Percentiles rank a stretch among this genome's conserved stretches.
phyloP scores from a whole-genome alignment of 2,329 filamentous ascomycete species.

The Tolypocladium endophyticum region DNA sequence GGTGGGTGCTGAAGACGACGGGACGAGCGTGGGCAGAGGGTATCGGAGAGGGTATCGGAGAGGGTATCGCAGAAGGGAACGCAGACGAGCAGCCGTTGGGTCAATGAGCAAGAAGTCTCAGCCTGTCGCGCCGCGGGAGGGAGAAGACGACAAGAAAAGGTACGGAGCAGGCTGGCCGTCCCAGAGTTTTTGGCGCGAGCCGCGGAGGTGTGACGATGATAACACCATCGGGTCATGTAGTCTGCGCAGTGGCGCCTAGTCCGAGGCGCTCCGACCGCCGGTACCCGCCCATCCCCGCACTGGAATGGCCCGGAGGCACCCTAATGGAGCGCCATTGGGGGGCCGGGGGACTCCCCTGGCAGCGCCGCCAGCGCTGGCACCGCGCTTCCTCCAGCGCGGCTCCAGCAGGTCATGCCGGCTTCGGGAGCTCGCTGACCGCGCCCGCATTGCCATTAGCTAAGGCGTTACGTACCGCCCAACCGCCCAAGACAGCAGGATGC shows the following conservation, averaged over 20 bases:
- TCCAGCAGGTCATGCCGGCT: background rate
- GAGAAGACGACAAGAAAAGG: background rate
- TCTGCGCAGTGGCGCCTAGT: background rate
- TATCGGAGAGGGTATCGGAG: background rate
- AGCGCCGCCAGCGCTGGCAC: background rate
- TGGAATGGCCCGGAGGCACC: background rate
- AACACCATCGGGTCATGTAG: background rate
- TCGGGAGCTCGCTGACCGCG: background rate
- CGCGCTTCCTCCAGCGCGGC: background rate
- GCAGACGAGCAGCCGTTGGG: background rate
- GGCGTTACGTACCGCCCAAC: background rate
- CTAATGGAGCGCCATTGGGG: background rate
- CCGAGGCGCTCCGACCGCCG: conserved; percentile 12
- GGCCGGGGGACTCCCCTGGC: background rate
- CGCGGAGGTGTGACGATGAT: background rate
- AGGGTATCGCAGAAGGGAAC: background rate
- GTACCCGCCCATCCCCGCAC: conserved; percentile 8
- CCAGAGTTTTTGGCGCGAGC: background rate
- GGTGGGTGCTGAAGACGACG: conserved; percentile 1
- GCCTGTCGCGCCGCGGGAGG: background rate
- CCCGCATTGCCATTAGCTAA: conserved; percentile 3
- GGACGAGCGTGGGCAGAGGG: background rate
- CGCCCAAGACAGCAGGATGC: background rate
- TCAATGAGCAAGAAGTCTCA: background rate
- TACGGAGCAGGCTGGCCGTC: background rate